Evolutionary conservation across 495 filamentous ascomycete species (phyloP).

Genomic region (Aspergillus kassunensis): DNA sequence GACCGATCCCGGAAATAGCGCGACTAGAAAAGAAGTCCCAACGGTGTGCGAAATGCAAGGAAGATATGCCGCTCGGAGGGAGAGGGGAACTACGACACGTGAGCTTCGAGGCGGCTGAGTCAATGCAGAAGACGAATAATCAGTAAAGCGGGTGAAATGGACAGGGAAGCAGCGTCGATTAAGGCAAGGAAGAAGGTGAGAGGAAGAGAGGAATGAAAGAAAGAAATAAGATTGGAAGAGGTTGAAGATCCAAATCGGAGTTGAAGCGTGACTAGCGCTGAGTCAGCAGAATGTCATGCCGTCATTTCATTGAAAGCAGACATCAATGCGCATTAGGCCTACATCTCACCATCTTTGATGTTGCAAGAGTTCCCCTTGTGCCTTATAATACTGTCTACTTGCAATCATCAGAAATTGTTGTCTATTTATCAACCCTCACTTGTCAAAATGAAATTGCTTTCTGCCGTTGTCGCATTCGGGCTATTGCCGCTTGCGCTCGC

Average conservation of each 20-base stretch:
- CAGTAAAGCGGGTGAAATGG: slow-evolving; percentile 13
- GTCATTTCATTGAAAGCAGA: neutral
- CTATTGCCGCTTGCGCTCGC: slow-evolving; percentile 54
- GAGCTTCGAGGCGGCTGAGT: neutral
- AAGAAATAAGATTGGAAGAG: neutral
- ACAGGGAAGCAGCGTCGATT: slow-evolving; percentile 5
- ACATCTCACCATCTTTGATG: too few relatives aligned
- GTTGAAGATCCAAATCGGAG: neutral
- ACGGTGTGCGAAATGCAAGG: slow-evolving; percentile 4
- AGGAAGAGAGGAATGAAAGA: neutral
- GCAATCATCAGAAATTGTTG: neutral
- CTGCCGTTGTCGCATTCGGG: slow-evolving; percentile 43
- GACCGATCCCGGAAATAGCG: slow-evolving; percentile 21
- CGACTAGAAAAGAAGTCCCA: slow-evolving; percentile 16
- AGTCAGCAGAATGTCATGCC: slow-evolving; percentile 12
- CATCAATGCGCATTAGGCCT: too few relatives aligned
- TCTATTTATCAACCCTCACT: neutral
- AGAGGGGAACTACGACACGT: slow-evolving; percentile 13
- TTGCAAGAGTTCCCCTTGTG: too few relatives aligned
- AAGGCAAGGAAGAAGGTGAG: slow-evolving; percentile 7
- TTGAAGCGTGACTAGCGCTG: neutral
- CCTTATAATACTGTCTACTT: neutral
- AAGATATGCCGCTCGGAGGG: slow-evolving; percentile 10
- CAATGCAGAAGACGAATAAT: slow-evolving; percentile 3
- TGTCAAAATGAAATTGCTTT: slow-evolving; percentile 55